Base-by-base conservation (phyloP, 805 yeast species). In the Cyberlindnera maritima region DNA sequence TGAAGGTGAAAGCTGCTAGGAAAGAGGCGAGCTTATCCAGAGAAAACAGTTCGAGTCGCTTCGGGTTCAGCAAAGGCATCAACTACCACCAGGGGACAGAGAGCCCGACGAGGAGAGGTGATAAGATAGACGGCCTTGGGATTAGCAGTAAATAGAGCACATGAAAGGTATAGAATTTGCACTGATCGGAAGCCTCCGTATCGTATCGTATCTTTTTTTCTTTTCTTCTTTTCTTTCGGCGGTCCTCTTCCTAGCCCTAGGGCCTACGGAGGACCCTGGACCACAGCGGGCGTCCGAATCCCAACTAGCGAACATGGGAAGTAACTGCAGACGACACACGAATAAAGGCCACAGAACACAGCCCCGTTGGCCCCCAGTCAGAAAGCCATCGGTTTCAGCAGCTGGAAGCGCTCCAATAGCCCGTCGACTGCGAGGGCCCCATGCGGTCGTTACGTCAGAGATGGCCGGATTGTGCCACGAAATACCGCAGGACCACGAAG, bases 1-100 rank as follows among this genome's bases (percentile, higher is more conserved):
- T 28, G 2, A 59, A 58, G 41, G 48, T 59, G 3, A 42, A 50
- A 34, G 44, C 41, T 3, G 39, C 55, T 28, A 53, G 46, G 12
- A 35, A 35, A 29, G 52, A 48, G 28, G 21, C 33, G 34, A 26
- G 17, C 17, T 4, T 26, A 6, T 19, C 26, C 17, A 42, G 36
- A 29, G 41, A 35, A 9, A 25, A 23, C 28, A 31, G 32, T 13
- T 7, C 31, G 4, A 28, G 11, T 31, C n/a, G 37, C 19, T 19
- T 18, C 18, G 10, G 10, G 18, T 37, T 43, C 19, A 29, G 23
- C 26, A 43, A 41, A 14, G 33, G 25, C 13, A 5, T 21, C 15
- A 36, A 21, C 29, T 36, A 36, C 19, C 39, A 36, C 13, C 21
- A 17, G 37, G 25, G 25, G 3, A 15, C 12, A 21, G 29, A 36